A percentile compares a stretch with the other conserved stretches of the same genome.
Conservation (phyloP, 1,139 yeast species). For the Diutina scorzettiae region DNA sequence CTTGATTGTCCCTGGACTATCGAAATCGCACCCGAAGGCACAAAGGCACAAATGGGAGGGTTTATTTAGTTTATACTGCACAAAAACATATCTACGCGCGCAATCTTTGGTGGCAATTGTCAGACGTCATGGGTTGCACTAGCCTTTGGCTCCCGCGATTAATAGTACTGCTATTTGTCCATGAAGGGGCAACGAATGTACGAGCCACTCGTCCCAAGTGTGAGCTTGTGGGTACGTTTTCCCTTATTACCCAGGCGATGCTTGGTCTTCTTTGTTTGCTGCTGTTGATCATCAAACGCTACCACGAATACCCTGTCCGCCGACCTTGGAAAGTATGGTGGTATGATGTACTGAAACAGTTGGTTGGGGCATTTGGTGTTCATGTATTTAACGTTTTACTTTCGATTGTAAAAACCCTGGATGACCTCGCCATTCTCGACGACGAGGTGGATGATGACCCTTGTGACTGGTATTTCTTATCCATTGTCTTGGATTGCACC, state of each 20-base stretch:
- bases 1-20: background rate
- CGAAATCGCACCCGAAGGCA: background rate
- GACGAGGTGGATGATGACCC: constrained; percentile 29
- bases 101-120: too few species aligned
- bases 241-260: constrained; percentile 48
- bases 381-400: constrained; percentile 70
- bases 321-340: constrained; percentile 85
- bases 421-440: constrained; percentile 7
- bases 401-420: constrained; percentile 40
- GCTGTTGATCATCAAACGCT: constrained; percentile 64
- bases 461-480: constrained; percentile 87
- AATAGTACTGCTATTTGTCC: too few species aligned
- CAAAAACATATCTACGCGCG: too few species aligned
- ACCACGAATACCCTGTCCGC: constrained; percentile 63
- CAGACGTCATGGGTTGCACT: too few species aligned
- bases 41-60: background rate
- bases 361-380: constrained; percentile 74
- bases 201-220: too few species aligned
- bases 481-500: constrained; percentile 82
- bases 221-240: constrained; percentile 61
- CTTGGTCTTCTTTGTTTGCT: constrained; percentile 70
- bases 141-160: too few species aligned
- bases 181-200: too few species aligned
- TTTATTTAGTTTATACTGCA: too few species aligned
- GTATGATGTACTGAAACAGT: constrained; percentile 83